Conservation (phyloP, 768 basidiomycete genomes). For the Gymnopilus junonius region DNA sequence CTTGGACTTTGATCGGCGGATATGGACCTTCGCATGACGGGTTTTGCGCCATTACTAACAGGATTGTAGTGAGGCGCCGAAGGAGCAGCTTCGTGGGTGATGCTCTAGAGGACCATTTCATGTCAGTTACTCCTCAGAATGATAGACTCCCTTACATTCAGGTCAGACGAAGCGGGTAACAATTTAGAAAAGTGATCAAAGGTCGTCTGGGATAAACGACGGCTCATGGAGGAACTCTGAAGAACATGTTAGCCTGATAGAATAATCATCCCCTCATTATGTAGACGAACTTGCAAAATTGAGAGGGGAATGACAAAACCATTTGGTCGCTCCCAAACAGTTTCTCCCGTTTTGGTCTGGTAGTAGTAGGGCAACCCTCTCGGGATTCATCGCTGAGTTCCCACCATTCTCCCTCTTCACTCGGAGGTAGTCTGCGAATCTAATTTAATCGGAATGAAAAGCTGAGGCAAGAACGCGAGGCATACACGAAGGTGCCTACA, state of each 20-base stretch:
- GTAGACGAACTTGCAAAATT: constrained; percentile 71
- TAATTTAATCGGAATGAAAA: constrained; percentile 21
- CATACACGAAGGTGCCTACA: constrained; percentile 85
- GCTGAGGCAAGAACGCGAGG: constrained; percentile 15
- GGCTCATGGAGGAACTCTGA: constrained; percentile 74
- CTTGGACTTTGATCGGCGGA: constrained; percentile 31
- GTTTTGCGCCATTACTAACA: constrained; percentile 13
- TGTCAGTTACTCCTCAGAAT: not conserved
- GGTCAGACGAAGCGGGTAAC: constrained; percentile 29
- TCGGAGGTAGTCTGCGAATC: constrained; percentile 72
- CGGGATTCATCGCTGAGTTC: constrained; percentile 86
- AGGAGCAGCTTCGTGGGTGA: constrained; percentile 8
- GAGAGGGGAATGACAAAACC: constrained; percentile 92
- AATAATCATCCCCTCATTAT: constrained; percentile 4
- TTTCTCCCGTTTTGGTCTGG: constrained; percentile 89
- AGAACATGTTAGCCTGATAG: not conserved
- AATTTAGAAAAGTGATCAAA: constrained; percentile 46
- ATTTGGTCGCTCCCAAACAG: constrained; percentile 89
- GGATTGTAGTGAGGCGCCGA: constrained; percentile 11
- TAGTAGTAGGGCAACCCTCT: constrained; percentile 90
- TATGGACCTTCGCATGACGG: constrained; percentile 30
- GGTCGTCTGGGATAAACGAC: constrained; percentile 66
- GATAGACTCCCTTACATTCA: constrained; percentile 27
- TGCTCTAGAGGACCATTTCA: constrained; percentile 2
- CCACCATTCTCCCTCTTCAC: constrained; percentile 93